These are phyloP conservation scores for Purpureocillium lavendulum DNA, from an alignment of 2,329 filamentous ascomycete genomes.

Conservation along the genomic window DNA sequence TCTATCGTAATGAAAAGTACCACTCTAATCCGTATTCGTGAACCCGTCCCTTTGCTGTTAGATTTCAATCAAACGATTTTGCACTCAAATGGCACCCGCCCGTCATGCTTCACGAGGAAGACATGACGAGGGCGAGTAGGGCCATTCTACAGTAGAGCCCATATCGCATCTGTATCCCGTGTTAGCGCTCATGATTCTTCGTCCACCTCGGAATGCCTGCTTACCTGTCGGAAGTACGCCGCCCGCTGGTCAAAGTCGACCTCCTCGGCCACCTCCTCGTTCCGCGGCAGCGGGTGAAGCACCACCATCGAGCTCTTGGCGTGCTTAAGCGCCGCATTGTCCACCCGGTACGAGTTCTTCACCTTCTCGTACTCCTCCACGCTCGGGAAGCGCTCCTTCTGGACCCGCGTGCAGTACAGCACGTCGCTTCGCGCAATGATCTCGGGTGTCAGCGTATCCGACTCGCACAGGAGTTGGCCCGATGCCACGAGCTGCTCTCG, in stretches of 20 bases:
- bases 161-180: conserved; percentile 75
- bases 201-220: conserved; percentile 24
- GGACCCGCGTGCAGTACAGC: conserved; percentile 92
- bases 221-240: conserved; percentile 98
- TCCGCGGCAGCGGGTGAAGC: conserved; percentile 90
- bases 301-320: conserved; percentile 92
- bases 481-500: conserved; percentile 62
- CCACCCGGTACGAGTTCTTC: conserved; percentile 82
- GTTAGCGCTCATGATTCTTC: conserved; percentile 22
- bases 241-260: conserved; percentile 96
- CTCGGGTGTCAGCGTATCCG: conserved; percentile 72
- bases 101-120: conserved; percentile 14
- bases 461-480: conserved; percentile 70
- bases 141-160: conserved; percentile 98
- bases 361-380: conserved; percentile 74
- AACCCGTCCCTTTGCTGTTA: neutral
- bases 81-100: neutral
- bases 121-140: conserved; percentile 85
- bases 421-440: conserved; percentile 84
- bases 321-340: conserved; percentile 81
- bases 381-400: conserved; percentile 91
- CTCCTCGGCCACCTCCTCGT: conserved; percentile 88
- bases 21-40: neutral
- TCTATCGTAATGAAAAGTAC: conserved; percentile 1
- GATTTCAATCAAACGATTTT: neutral